Evolutionary conservation across 257 asterid genomes (phyloP), one percentile per base, ranked within the genome.

Genomic region (Cordia subcordata): DNA sequence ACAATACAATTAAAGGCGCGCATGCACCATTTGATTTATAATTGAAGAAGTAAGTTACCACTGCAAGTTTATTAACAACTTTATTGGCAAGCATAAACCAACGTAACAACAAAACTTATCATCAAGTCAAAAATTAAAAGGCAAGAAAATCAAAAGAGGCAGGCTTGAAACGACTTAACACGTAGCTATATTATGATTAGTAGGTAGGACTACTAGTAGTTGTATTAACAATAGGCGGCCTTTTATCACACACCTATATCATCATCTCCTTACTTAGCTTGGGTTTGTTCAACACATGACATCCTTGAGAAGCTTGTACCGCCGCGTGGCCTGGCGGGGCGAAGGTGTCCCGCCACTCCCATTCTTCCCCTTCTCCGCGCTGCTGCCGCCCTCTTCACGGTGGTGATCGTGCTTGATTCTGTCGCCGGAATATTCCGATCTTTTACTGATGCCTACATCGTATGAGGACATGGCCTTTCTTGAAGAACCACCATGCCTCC

Each of bases 291-390:
- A 78, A 71, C 98, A 88, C 96, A 91, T 88, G 11, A 90, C 97
- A 74, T 90, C 97, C 82, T 90, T 90, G 77, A 90, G 96, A 77
- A 90, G 94, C 93, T 90, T 90, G 81, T 90, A 90, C 85, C 96
- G 77, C 49, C 96, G 85, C n/a, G 94, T 73, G 53, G 89, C 16
- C 64, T 92, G 63, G 39, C 90, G 84, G 0, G 94, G 97, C 10
- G 96, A 87, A 14, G 93, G 76, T 27, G 76, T 63, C 0, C 72
- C 72, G 21, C 68, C 67, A 5, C 44, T 58, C 4, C 59, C 80
- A 58, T 74, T 61, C 70, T 85, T 88, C 12, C 76, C 93, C 69
- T 81, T 57, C 72, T 80, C 87, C 12, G 79, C 75, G 47, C 8
- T 8, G 5, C 8, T 42, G 62, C 61, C 55, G 21, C 74, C 77